phyloP scores from a whole-genome alignment of 768 basidiomycete genomes.

The Kwoniella sp. region DNA sequence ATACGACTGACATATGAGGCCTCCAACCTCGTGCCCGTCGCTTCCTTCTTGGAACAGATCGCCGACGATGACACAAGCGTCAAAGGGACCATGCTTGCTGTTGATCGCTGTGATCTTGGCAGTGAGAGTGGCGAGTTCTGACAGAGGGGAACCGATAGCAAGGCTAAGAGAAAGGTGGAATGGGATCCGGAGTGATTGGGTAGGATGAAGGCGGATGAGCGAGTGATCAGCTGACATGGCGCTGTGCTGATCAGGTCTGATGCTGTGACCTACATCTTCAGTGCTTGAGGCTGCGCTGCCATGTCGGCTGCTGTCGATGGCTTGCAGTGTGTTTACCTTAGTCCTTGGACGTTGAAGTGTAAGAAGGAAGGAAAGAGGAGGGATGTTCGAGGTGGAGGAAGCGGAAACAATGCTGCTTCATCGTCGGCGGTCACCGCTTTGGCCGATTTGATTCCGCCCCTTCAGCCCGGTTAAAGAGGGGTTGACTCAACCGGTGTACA shows the following conservation, averaged over 20 bases:
- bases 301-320: constrained; percentile 5
- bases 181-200: background rate
- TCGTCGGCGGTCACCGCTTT: background rate
- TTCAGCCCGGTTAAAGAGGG: too few relatives aligned
- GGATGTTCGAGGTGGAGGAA: background rate
- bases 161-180: constrained; percentile 54
- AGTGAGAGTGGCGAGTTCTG: constrained; percentile 69
- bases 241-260: background rate
- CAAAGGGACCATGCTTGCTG: constrained; percentile 88
- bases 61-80: constrained; percentile 54
- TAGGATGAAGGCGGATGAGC: background rate
- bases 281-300: constrained; percentile 24
- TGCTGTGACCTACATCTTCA: constrained; percentile 28
- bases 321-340: too few relatives aligned
- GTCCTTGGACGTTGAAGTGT: too few relatives aligned
- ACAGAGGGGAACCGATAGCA: constrained; percentile 73
- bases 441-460: too few relatives aligned
- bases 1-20: constrained; percentile 34
- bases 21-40: constrained; percentile 54
- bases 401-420: background rate
- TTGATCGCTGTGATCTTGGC: constrained; percentile 77
- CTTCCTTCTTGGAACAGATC: constrained; percentile 62
- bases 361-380: background rate
- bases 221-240: background rate
- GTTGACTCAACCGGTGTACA: too few relatives aligned